phyloP scores from a whole-genome alignment of 2,329 filamentous ascomycete species.

The Exophiala sp. region DNA sequence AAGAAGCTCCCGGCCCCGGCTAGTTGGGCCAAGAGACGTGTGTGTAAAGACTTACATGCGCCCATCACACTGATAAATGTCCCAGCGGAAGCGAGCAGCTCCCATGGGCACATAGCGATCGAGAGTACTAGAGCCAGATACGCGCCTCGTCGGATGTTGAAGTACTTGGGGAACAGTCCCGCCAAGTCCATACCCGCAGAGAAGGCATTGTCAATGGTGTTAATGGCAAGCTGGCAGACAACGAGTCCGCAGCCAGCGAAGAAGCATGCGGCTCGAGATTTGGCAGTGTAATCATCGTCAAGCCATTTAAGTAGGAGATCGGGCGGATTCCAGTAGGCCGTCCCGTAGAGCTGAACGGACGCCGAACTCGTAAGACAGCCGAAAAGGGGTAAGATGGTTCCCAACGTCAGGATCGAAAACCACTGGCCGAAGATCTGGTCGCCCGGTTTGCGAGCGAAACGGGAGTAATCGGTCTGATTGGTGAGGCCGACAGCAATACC shows the following conservation, averaged over 20 bases:
- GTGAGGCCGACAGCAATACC: conserved; percentile 33
- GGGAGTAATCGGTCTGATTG: conserved; percentile 34
- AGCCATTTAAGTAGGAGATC: conserved; percentile 40
- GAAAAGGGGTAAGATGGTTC: conserved; percentile 38
- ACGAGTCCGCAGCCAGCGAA: conserved; percentile 47
- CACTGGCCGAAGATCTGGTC: conserved; percentile 42
- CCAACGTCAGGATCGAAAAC: conserved; percentile 39
- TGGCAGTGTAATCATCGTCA: conserved; percentile 33
- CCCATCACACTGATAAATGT: conserved; percentile 48
- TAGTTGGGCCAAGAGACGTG: background rate
- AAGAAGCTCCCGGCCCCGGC: background rate
- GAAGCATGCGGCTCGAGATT: conserved; percentile 44
- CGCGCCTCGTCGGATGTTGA: conserved; percentile 55
- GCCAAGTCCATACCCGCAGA: conserved; percentile 55
- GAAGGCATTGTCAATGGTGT: conserved; percentile 48
- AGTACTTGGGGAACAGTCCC: conserved; percentile 50
- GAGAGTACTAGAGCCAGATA: conserved; percentile 43
- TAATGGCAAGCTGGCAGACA: conserved; percentile 45
- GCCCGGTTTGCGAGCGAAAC: conserved; percentile 39
- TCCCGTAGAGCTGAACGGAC: conserved; percentile 33
- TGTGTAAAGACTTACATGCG: conserved; percentile 21
- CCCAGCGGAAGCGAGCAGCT: conserved; percentile 46
- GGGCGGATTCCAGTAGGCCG: conserved; percentile 43
- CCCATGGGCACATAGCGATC: conserved; percentile 51
- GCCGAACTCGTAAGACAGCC: conserved; percentile 37